Evolutionary conservation across 2,329 filamentous ascomycete species (phyloP), one percentile per base, ranked within the genome.

Genomic region (Zasmidium citrigriseum): DNA sequence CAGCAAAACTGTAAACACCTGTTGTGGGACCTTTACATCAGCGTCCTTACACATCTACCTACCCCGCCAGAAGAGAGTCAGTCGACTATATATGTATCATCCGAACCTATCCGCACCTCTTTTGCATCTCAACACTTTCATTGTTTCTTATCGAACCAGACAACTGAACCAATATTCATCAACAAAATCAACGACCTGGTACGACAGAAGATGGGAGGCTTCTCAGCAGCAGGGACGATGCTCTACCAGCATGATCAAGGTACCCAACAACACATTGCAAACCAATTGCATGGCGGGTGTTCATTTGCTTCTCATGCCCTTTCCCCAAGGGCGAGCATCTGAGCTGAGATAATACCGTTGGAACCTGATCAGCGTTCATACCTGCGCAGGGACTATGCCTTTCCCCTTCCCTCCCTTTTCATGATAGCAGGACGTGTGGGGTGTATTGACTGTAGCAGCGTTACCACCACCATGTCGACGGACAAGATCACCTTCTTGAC

Each of bases 341-440:
- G 80, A 79, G 87, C 86, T 89, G 86, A 89, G 86, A 89, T 83
- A 78, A 89, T 87, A 89, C 87, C 87, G 86, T 82, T 78, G 79
- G 82, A 90, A 91, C 88, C 90, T 90, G 88, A 90, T 89, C 87
- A 89, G 86, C 86, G 87, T 41, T 88, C 89, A 90, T 89, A 83
- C 87, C 87, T 89, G 88, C 88, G 89, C 52, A 58, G 90, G 90
- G 88, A 86, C 90, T 85, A 87, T 90, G 88, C 88, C 88, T 88
- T 84, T 85, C 85, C 82, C 78, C 74, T 73, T 70, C 70, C 70
- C 59, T 64, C 62, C 57, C 62, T 63, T 47, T n/a, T 10, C 58
- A 55, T 56, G 66, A 58, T 44, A 22, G 16, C 22, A 24, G 25
- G 34, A n/a, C 12, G 14, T 41, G 24, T 64, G 67, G 67, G 71